Percentiles rank a stretch among this genome's conserved stretches.
Conservation (phyloP, 2,329 filamentous ascomycete genomes). For the Sclerotinia spermophila region DNA sequence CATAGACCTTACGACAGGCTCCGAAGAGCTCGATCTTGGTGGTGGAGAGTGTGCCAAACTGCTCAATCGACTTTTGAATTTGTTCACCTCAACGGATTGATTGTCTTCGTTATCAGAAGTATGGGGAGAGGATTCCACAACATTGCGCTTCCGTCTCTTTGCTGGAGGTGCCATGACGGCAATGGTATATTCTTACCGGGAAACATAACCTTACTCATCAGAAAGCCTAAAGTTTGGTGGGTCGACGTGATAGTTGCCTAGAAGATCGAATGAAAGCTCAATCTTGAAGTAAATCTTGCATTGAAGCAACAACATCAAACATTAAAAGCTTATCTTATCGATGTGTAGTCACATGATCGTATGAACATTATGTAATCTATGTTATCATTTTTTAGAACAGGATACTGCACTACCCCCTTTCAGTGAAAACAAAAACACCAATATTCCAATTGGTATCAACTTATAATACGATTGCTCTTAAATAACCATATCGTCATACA, state of each 20-base stretch:
- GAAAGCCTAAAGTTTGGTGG: background rate
- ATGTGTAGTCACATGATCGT: background rate
- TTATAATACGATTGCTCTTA: too few species aligned
- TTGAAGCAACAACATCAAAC: background rate
- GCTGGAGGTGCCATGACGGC: constrained; percentile 36
- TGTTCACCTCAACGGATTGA: constrained; percentile 33
- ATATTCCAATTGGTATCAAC: too few species aligned
- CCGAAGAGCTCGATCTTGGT: constrained; percentile 7
- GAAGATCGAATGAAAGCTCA: background rate
- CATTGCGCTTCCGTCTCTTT: constrained; percentile 52
- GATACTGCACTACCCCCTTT: too few species aligned
- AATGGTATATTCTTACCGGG: background rate
- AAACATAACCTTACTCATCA: constrained; percentile 3
- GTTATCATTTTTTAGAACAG: too few species aligned
- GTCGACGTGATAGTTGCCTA: constrained; percentile 4
- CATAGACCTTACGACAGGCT: constrained; percentile 16
- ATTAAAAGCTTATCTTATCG: constrained; percentile 13
- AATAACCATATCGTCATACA: too few species aligned
- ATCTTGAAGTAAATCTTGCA: background rate
- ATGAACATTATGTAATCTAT: background rate
- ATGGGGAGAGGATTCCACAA: constrained; percentile 39
- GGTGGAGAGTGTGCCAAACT: constrained; percentile 30
- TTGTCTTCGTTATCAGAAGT: constrained; percentile 50
- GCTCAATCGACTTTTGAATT: constrained; percentile 24
- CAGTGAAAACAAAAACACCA: too few species aligned